Conservation (phyloP, 2,329 filamentous ascomycete genomes). For the Colletotrichum lupini region DNA sequence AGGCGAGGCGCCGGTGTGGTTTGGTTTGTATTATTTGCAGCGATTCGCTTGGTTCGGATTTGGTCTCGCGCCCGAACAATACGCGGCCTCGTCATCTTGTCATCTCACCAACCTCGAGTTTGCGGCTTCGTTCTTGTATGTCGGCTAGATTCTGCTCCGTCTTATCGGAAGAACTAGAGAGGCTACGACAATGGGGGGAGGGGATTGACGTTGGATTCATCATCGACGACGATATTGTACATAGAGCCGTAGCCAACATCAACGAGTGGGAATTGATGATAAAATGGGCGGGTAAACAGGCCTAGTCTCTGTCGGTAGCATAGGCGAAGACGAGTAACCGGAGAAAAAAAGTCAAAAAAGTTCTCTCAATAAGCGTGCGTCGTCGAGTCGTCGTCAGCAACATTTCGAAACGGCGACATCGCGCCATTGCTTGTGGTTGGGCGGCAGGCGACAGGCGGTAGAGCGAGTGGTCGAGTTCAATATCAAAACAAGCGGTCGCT, state of each 20-base stretch:
- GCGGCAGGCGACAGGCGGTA: background rate
- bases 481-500: slow-evolving; percentile 26
- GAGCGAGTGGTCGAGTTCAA: background rate
- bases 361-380: slow-evolving; percentile 1
- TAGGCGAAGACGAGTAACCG: background rate
- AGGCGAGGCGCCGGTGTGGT: background rate
- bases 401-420: slow-evolving; percentile 8
- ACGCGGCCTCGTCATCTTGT: background rate
- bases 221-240: background rate
- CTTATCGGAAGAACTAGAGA: background rate
- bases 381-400: slow-evolving; percentile 30
- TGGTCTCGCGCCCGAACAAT: slow-evolving; percentile 13
- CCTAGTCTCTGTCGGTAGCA: too few relatives aligned
- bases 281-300: background rate
- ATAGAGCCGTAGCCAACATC: background rate
- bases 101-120: slow-evolving; percentile 1
- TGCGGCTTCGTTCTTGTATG: background rate
- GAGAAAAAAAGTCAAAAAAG: background rate
- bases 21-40: background rate
- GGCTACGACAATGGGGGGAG: background rate
- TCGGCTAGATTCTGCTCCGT: background rate
- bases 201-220: slow-evolving; percentile 3
- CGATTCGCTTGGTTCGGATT: slow-evolving; percentile 17
- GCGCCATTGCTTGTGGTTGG: slow-evolving; percentile 7
- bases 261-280: background rate